Percentiles rank a stretch among this genome's conserved stretches.
These are phyloP conservation scores for Albifimbria verrucaria DNA, from an alignment of 2,329 filamentous ascomycete species.

Conservation along the genomic window DNA sequence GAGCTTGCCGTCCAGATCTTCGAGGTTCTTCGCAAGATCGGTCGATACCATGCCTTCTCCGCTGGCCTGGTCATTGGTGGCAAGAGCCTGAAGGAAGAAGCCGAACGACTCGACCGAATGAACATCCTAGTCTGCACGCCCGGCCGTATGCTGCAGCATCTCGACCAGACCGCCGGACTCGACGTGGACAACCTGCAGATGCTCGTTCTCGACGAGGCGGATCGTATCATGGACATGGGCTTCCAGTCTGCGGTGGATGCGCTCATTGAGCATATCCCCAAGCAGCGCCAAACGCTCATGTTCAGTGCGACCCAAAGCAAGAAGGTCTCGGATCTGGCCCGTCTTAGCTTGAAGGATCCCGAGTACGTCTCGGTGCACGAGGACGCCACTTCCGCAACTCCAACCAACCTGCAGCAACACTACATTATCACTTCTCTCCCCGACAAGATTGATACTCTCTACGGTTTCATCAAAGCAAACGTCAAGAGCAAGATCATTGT, in stretches of 20 bases:
- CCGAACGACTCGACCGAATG: slow-evolving; percentile 82
- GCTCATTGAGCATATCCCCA: slow-evolving; percentile 85
- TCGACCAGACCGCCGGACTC: slow-evolving; percentile 89
- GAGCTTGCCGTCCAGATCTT: slow-evolving; percentile 97
- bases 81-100: slow-evolving; percentile 83
- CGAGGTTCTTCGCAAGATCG: slow-evolving; percentile 86
- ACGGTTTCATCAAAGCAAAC: slow-evolving; percentile 87
- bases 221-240: slow-evolving; percentile 96
- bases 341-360: slow-evolving; percentile 82
- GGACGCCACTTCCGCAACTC: slow-evolving; percentile 73
- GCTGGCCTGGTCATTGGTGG: slow-evolving; percentile 93
- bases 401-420: slow-evolving; percentile 80
- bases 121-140: slow-evolving; percentile 97
- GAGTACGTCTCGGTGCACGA: slow-evolving; percentile 96
- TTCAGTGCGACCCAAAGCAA: slow-evolving; percentile 97
- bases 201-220: slow-evolving; percentile 90
- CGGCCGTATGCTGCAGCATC: slow-evolving; percentile 89
- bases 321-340: slow-evolving; percentile 85
- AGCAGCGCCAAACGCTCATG: slow-evolving; percentile 81
- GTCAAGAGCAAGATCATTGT: slow-evolving; percentile 94
- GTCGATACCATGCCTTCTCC: slow-evolving; percentile 84
- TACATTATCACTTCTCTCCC: slow-evolving; percentile 83
- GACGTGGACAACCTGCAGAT: slow-evolving; percentile 90
- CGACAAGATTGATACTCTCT: slow-evolving; percentile 88
- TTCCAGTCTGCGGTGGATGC: slow-evolving; percentile 90